Evolutionary conservation across 2,329 filamentous ascomycete genomes (phyloP), one percentile per base, ranked within the genome.

Genomic region (Hortaea werneckii): DNA sequence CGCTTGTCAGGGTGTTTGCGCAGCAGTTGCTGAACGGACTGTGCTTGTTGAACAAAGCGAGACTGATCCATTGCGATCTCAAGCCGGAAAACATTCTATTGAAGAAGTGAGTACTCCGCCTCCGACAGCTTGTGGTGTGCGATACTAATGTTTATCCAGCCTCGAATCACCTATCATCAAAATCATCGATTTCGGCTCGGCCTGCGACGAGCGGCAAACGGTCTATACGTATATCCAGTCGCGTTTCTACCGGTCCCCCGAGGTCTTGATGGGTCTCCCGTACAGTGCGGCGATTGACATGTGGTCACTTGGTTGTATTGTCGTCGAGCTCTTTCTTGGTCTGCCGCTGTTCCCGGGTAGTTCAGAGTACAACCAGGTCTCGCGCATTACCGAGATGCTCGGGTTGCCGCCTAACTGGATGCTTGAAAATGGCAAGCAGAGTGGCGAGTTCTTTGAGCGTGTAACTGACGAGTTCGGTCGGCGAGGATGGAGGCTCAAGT

Each of bases 181-280:
- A 67, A 95, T 98, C 60, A 98, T 98, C 65, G 92, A 98, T 74
- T 98, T 98, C 63, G 92, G 92, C 38, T 98, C 92, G 34, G 92
- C 92, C 10, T 98, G 92, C 66, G 92, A 98, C 65, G 92, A 98
- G 69, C 82, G 92, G 42, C 92, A 98, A 65, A 98, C 92, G 0
- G 92, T 98, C 28, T 98, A 98, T 66, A 98, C 92, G 5, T 98
- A 98, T 65, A 98, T 98, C 50, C 92, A 98, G 66, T 98, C 92
- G 7, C 79, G 92, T 57, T 98, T 98, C 68, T 98, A 98, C 68
- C 82, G 92, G 53, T 98, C 92, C 0, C 92, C 92, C 1, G 92
- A 98, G 65, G 92, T 98, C 9, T 69, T 98, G 34, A 73, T 98
- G n/a, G 92, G 92, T 4, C 71, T 98, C 41, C 92, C 92, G 27